These are phyloP conservation scores for Fragilaria radians DNA, from an alignment of 108 stramenopile genomes.

Conservation along the genomic window DNA sequence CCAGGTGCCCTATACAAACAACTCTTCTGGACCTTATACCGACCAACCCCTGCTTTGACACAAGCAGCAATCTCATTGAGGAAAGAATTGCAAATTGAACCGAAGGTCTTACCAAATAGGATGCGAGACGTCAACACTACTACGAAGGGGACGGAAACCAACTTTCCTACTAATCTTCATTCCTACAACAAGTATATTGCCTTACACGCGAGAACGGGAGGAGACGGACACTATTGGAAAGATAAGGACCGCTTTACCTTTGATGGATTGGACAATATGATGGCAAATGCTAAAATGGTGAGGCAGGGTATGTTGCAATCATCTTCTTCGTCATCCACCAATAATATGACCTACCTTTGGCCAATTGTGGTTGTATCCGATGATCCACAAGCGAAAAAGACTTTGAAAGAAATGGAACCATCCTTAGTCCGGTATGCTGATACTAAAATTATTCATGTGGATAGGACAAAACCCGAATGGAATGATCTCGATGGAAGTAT, in stretches of 20 bases:
- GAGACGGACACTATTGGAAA: not conserved
- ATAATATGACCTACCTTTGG: not conserved
- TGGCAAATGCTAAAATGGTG: not conserved
- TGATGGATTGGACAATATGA: not conserved
- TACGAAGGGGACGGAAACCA: not conserved
- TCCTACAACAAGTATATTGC: no score
- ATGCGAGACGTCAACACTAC: not conserved
- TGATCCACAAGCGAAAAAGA: not conserved
- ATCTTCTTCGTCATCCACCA: no score
- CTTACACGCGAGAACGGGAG: not conserved
- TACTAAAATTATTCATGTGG: slow-evolving; percentile 1
- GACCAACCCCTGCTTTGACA: not conserved
- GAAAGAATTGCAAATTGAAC: not conserved
- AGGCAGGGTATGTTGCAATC: not conserved
- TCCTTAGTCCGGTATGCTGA: not conserved
- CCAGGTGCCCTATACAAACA: not conserved
- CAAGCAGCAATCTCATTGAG: not conserved
- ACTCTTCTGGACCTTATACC: not conserved
- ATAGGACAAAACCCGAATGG: not conserved
- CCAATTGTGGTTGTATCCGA: not conserved
- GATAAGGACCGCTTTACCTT: not conserved
- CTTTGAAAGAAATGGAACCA: not conserved
- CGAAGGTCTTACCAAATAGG: not conserved
- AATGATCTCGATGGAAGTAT: not conserved
- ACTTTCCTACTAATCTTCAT: no score